phyloP scores from a whole-genome alignment of 768 basidiomycete genomes.

The Hortiboletus flavorubellus region DNA sequence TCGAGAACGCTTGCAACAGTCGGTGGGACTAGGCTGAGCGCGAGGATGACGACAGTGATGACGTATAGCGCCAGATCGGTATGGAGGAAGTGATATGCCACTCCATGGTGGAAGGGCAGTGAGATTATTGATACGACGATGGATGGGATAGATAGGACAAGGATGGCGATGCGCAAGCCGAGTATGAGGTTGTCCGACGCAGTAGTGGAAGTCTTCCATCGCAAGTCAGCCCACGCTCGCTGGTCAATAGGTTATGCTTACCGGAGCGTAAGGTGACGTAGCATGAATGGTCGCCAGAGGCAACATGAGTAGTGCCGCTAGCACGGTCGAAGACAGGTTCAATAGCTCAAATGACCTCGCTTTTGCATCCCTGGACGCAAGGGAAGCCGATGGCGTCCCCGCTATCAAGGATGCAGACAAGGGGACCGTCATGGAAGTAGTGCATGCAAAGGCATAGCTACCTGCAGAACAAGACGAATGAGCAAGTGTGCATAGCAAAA shows the following conservation, averaged over 20 bases:
- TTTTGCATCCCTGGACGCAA: conserved; percentile 39
- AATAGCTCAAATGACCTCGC: conserved; percentile 58
- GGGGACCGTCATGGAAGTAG: conserved; percentile 61
- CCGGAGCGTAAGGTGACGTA: conserved; percentile 41
- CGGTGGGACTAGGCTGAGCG: conserved; percentile 45
- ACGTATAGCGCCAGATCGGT: conserved; percentile 47
- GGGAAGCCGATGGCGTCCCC: conserved; percentile 9
- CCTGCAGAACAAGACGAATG: conserved; percentile 35
- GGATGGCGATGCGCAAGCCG: conserved; percentile 46
- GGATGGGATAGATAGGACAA: conserved; percentile 58
- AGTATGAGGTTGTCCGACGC: conserved; percentile 16
- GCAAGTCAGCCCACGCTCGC: conserved; percentile 12
- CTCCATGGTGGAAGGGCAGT: conserved; percentile 47
- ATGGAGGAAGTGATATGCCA: conserved; percentile 35
- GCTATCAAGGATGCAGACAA: conserved; percentile 60
- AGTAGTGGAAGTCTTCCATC: conserved; percentile 6
- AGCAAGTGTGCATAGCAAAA: background rate
- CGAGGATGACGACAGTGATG: conserved; percentile 39
- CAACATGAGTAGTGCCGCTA: conserved; percentile 50
- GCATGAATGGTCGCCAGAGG: conserved; percentile 53
- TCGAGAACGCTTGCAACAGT: conserved; percentile 39
- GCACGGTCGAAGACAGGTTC: conserved; percentile 45
- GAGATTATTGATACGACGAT: conserved; percentile 55
- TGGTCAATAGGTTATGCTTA: conserved; percentile 33
- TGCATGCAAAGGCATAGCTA: conserved; percentile 59